Percentiles rank a stretch among this genome's conserved stretches.
Conservation (phyloP, 495 filamentous ascomycete species). For the Penicillium goetzii region DNA sequence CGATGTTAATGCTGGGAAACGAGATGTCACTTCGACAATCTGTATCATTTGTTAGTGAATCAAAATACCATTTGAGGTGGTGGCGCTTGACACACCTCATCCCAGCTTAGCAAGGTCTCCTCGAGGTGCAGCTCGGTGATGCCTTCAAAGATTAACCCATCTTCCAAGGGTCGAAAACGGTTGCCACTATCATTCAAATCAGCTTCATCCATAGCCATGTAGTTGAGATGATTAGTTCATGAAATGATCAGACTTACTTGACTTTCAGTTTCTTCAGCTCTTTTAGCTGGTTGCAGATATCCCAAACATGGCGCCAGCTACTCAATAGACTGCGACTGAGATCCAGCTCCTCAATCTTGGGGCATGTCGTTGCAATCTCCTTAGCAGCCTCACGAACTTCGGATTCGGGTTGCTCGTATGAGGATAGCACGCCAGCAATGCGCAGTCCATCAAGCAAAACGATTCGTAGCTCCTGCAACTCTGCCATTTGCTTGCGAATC, state of each 20-base stretch:
- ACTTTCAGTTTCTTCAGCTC: conserved; percentile 66
- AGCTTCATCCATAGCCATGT: conserved; percentile 11
- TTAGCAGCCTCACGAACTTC: conserved; percentile 27
- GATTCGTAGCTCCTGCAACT: conserved; percentile 74
- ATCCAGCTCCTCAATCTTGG: conserved; percentile 79
- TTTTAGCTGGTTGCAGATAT: conserved; percentile 69
- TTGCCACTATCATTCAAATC: conserved; percentile 65
- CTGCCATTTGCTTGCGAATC: conserved; percentile 75
- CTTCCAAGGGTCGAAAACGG: conserved; percentile 61
- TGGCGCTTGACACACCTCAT: conserved; percentile 56
- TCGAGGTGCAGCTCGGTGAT: conserved; percentile 74
- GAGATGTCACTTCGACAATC: conserved; percentile 42
- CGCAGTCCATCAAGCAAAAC: conserved; percentile 78
- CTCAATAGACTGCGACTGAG: conserved; percentile 83
- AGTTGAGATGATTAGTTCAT: too few species aligned
- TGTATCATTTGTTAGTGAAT: conserved; percentile 26
- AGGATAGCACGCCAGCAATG: conserved; percentile 52
- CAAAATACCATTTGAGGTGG: background rate
- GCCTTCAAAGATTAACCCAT: conserved; percentile 51
- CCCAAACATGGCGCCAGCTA: conserved; percentile 62
- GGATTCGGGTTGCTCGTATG: conserved; percentile 40
- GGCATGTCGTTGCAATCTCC: conserved; percentile 44
- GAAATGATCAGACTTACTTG: conserved; percentile 56
- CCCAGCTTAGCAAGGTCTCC: conserved; percentile 72
- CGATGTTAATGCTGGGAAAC: conserved; percentile 63